These are phyloP conservation scores for Populus tomentosa DNA, from an alignment of 441 rosid genomes.

Conservation along the genomic window DNA sequence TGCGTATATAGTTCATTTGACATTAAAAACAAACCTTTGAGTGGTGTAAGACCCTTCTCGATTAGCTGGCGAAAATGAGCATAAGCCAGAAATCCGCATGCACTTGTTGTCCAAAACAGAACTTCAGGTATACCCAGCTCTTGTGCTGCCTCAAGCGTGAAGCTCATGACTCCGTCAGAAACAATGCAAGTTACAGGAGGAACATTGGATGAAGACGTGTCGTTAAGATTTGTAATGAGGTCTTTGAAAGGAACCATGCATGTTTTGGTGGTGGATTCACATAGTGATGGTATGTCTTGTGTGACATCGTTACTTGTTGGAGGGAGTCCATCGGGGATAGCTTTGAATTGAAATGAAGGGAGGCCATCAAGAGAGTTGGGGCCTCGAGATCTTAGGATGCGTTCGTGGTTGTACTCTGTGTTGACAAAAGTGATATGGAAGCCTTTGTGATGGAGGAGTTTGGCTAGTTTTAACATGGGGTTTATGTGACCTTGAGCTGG, in stretches of 20 bases:
- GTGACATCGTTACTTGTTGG: slow-evolving; percentile 31
- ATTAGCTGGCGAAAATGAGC: slow-evolving; percentile 18
- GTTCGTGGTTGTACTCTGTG: slow-evolving; percentile 35
- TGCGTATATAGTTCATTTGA: background rate
- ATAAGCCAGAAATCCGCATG: slow-evolving; percentile 31
- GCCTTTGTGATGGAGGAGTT: slow-evolving; percentile 38
- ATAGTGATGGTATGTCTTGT: slow-evolving; percentile 37
- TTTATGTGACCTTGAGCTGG: slow-evolving; percentile 56
- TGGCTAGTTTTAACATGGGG: slow-evolving; percentile 46
- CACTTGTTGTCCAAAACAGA: slow-evolving; percentile 35
- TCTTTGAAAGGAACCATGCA: slow-evolving; percentile 32
- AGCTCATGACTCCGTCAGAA: slow-evolving; percentile 35
- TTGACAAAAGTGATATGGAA: slow-evolving; percentile 17
- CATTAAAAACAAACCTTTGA: slow-evolving; percentile 28
- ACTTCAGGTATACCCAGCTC: slow-evolving; percentile 34
- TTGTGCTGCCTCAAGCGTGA: slow-evolving; percentile 37
- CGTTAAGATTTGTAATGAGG: slow-evolving; percentile 22
- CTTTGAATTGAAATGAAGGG: slow-evolving; percentile 30
- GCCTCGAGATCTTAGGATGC: slow-evolving; percentile 36
- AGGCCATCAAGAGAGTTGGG: slow-evolving; percentile 29
- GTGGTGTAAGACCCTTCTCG: slow-evolving; percentile 32
- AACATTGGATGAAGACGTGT: slow-evolving; percentile 6
- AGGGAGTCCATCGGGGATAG: slow-evolving; percentile 52
- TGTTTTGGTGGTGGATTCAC: slow-evolving; percentile 25
- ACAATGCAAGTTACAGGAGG: slow-evolving; percentile 42